Percentiles rank a stretch among this genome's conserved stretches.
Conservation (phyloP, 352 stramenopile genomes). For the Phytophthora fragariaefolia region DNA sequence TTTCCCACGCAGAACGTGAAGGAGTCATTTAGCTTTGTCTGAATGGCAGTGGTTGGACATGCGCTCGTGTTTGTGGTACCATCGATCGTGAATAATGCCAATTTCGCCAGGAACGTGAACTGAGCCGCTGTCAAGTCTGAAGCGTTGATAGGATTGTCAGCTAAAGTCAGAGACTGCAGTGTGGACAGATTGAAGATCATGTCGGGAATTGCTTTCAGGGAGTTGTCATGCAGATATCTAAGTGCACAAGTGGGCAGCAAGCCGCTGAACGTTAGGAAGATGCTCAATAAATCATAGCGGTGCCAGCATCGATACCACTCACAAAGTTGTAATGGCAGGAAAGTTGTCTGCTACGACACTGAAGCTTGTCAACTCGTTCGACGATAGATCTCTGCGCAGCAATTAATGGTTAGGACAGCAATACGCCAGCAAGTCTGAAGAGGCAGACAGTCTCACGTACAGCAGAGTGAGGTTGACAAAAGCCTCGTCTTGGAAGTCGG, state of each 20-base stretch:
- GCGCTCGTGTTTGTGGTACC: constrained; percentile 55
- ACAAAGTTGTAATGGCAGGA: constrained; percentile 55
- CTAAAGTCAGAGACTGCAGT: constrained; percentile 55
- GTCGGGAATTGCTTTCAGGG: constrained; percentile 46
- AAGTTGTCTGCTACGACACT: constrained; percentile 45
- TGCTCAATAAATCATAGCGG: background rate
- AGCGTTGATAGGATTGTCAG: constrained; percentile 61
- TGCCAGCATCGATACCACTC: constrained; percentile 10
- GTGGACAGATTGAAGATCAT: constrained; percentile 65
- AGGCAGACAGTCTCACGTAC: constrained; percentile 43
- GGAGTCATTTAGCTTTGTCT: constrained; percentile 52
- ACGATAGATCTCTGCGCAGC: constrained; percentile 47
- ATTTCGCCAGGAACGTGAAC: constrained; percentile 62
- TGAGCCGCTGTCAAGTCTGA: constrained; percentile 52
- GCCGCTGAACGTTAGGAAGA: background rate
- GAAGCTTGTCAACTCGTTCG: constrained; percentile 51
- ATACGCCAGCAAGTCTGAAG: background rate
- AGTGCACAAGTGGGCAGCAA: background rate
- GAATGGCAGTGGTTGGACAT: constrained; percentile 54
- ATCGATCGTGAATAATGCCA: constrained; percentile 59
- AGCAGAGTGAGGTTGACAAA: constrained; percentile 56
- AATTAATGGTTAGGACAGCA: constrained; percentile 11
- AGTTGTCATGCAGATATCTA: constrained; percentile 62
- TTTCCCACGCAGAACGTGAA: constrained; percentile 63
- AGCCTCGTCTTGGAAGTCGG: constrained; percentile 46